phyloP scores from a whole-genome alignment of 106 monocot genomes.

The Narthecium ossifragum region DNA sequence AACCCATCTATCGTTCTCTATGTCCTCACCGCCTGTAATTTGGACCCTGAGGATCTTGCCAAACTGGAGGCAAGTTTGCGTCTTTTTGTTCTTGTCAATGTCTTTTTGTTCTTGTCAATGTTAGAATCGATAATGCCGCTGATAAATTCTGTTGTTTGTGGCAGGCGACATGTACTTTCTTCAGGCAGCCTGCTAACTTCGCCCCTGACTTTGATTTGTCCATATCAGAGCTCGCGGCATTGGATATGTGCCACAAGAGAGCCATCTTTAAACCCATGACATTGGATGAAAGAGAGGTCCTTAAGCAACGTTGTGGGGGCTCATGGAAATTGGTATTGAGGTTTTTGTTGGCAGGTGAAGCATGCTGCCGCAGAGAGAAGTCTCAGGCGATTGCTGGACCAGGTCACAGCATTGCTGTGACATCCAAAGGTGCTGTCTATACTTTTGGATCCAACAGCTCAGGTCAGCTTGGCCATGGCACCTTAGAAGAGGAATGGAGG shows the following conservation, averaged over 20 bases:
- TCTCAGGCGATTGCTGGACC: conserved; percentile 91
- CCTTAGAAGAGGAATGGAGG: conserved; percentile 82
- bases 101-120: neutral
- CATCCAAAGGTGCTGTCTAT: conserved; percentile 63
- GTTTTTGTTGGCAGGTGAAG: conserved; percentile 84
- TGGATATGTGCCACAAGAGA: conserved; percentile 92
- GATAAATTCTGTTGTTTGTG: conserved; percentile 25
- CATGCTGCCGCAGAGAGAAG: conserved; percentile 75
- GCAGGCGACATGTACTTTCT: conserved; percentile 93
- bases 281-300: conserved; percentile 34
- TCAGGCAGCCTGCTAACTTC: conserved; percentile 84
- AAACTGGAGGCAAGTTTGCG: conserved; percentile 80
- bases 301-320: conserved; percentile 80
- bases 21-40: conserved; percentile 80
- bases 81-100: too few relatives aligned
- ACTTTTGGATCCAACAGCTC: conserved; percentile 90
- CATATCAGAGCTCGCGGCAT: conserved; percentile 88
- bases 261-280: conserved; percentile 76
- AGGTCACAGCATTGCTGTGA: conserved; percentile 93
- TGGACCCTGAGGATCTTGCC: conserved; percentile 88
- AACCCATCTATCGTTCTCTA: conserved; percentile 90
- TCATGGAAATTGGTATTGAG: conserved; percentile 94
- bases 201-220: conserved; percentile 67
- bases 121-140: conserved; percentile 52
- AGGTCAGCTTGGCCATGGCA: conserved; percentile 96